A percentile compares a stretch with the other conserved stretches of the same genome.
phyloP scores from a whole-genome alignment of 2,329 filamentous ascomycete species.

The Fusarium sarcochroum region DNA sequence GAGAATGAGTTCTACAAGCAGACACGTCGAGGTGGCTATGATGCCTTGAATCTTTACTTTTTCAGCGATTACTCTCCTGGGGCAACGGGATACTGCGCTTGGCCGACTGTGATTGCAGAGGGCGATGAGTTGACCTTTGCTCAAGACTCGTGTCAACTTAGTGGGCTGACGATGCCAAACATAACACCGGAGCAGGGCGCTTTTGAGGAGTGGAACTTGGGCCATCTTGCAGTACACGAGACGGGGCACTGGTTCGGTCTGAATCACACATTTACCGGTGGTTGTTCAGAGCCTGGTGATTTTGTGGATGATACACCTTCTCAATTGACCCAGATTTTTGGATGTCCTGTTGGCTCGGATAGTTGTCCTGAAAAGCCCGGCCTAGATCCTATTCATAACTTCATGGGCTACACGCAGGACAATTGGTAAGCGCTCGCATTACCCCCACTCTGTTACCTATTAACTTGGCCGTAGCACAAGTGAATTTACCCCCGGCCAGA shows the following conservation, averaged over 20 bases:
- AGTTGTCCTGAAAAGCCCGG: conserved; percentile 31
- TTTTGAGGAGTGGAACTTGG: conserved; percentile 21
- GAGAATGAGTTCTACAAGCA: conserved; percentile 47
- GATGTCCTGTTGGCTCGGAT: conserved; percentile 48
- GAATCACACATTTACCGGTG: conserved; percentile 56
- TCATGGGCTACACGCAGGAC: conserved; percentile 50
- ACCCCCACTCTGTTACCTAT: neutral
- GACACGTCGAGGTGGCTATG: conserved; percentile 57
- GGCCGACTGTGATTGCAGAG: conserved; percentile 10
- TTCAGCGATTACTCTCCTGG: conserved; percentile 36
- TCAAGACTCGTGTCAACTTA: conserved; percentile 54
- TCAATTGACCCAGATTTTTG: conserved; percentile 45
- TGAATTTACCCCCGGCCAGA: conserved; percentile 16
- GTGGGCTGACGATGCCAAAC: conserved; percentile 27
- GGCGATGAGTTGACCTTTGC: conserved; percentile 46
- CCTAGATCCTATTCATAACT: conserved; percentile 50
- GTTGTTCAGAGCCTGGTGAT: conserved; percentile 53
- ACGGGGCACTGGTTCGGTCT: conserved; percentile 58
- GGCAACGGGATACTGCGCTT: conserved; percentile 25
- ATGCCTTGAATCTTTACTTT: conserved; percentile 49
- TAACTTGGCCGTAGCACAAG: neutral
- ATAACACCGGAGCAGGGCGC: conserved; percentile 38
- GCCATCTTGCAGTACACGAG: conserved; percentile 52
- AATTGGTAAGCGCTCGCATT: conserved; percentile 50
- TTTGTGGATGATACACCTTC: conserved; percentile 56